A percentile compares a stretch with the other conserved stretches of the same genome.
phyloP scores from a whole-genome alignment of 345 rosid species.

The Limnanthes douglasii region DNA sequence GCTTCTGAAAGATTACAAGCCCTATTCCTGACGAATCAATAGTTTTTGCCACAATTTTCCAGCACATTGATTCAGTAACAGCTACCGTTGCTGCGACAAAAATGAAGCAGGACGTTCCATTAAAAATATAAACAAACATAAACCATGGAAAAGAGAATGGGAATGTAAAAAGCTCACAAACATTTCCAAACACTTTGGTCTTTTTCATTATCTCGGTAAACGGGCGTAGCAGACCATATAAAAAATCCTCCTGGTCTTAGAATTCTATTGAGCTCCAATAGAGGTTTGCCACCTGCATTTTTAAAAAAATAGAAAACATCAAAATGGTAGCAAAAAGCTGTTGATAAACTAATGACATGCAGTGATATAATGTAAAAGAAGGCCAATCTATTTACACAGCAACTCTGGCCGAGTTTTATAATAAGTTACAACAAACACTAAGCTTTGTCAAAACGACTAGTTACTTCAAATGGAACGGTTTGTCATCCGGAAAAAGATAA shows the following conservation, averaged over 20 bases:
- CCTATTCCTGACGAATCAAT: constrained; percentile 57
- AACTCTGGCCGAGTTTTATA: too few relatives aligned
- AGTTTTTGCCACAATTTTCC: constrained; percentile 57
- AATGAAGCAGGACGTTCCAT: too few relatives aligned
- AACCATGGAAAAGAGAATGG: neutral
- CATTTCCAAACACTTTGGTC: constrained; percentile 59
- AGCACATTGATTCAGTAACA: constrained; percentile 69
- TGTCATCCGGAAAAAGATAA: too few relatives aligned
- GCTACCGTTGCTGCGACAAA: constrained; percentile 56
- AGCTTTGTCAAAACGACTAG: too few relatives aligned
- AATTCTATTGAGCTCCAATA: constrained; percentile 81
- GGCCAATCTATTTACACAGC: too few relatives aligned
- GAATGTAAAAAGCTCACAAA: constrained; percentile 13
- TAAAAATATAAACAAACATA: neutral
- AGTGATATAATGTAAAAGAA: too few relatives aligned
- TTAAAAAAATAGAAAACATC: constrained; percentile 1
- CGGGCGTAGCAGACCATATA: constrained; percentile 95
- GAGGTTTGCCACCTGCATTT: constrained; percentile 77
- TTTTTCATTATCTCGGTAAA: constrained; percentile 47
- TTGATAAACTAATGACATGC: neutral
- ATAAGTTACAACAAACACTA: too few relatives aligned
- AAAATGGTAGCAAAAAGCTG: constrained; percentile 3
- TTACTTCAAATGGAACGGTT: too few relatives aligned
- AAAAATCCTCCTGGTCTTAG: constrained; percentile 94
- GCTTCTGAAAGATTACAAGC: constrained; percentile 74